Evolutionary conservation across 306 rosid genomes (phyloP), one percentile per base, ranked within the genome.

Genomic region (Senna siamea): DNA sequence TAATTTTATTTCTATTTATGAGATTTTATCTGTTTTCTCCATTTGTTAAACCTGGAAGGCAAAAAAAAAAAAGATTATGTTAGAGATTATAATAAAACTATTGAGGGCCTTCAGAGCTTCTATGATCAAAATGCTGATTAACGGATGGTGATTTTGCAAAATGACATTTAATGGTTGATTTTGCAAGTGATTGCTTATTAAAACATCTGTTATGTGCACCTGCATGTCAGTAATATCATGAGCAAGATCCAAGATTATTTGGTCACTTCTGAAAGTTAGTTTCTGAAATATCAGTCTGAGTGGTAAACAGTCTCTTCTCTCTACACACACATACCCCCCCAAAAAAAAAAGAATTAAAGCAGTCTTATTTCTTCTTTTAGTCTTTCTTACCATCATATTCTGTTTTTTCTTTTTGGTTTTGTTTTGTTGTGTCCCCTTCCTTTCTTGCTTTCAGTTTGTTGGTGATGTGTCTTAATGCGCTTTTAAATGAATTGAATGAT

Each of bases 1-100:
- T 64, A 40, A 32, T 75, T 52, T 74, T 61, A 54, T 28, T 15
- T 43, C 9, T 5, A 1, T 32, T 30, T 53, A 50, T 41, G 47
- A n/a, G n/a, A 2, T 12, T 50, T 26, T 34, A 6, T 20, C n/a
- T 53, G 46, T 19, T 70, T 14, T 15, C 44, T 63, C 18, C 67
- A 20, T 22, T 41, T 66, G 17, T 57, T 50, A 64, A 47, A 64
- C 78, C 13, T 35, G 74, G 48, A 81, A 56, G 62, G 61, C n/a
- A 46, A 70, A 40, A 22, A 65, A 6, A 0, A n/a, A n/a, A n/a
- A n/a, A n/a, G n/a, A n/a, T n/a, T n/a, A 26, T 13, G 6, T n/a
- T n/a, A n/a, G 6, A 15, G 43, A 13, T 38, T 48, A 15, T 48
- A 15, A 43, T 11, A 30, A 58, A n/a, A n/a, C n/a, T n/a, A n/a